Conservation (phyloP, 1,139 yeast genomes). For the Lodderomyces metapsilosis region DNA sequence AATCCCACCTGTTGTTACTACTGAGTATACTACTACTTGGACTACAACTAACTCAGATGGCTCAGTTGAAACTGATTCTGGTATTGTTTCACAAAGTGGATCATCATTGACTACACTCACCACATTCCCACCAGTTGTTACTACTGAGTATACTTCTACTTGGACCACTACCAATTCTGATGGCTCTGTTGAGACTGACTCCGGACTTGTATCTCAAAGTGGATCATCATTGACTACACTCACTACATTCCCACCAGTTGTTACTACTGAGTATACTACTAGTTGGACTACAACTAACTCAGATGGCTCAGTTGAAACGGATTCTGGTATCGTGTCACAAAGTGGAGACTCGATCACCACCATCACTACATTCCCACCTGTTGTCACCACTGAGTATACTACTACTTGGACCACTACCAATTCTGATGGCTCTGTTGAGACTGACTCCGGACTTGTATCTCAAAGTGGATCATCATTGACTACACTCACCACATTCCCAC, state of each 20-base stretch:
- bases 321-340: constrained; percentile 8
- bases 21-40: not conserved
- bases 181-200: constrained; percentile 9
- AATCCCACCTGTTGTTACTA: not conserved
- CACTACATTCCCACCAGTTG: constrained; percentile 1
- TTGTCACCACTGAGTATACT: no score
- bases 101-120: no score
- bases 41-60: no score
- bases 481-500: no score
- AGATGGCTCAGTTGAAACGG: constrained; percentile 7
- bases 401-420: no score
- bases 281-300: constrained; percentile 7
- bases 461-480: no score
- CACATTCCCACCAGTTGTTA: not conserved
- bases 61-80: no score
- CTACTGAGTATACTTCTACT: constrained; percentile 8
- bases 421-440: no score
- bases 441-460: no score
- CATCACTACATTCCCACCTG: constrained; percentile 5
- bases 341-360: constrained; percentile 8
- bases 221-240: not conserved
- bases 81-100: no score
- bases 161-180: constrained; percentile 2
- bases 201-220: not conserved
- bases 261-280: not conserved